Percentiles rank a stretch among this genome's conserved stretches.
phyloP scores from a whole-genome alignment of 495 filamentous ascomycete genomes.

The Xylaria castorea region DNA sequence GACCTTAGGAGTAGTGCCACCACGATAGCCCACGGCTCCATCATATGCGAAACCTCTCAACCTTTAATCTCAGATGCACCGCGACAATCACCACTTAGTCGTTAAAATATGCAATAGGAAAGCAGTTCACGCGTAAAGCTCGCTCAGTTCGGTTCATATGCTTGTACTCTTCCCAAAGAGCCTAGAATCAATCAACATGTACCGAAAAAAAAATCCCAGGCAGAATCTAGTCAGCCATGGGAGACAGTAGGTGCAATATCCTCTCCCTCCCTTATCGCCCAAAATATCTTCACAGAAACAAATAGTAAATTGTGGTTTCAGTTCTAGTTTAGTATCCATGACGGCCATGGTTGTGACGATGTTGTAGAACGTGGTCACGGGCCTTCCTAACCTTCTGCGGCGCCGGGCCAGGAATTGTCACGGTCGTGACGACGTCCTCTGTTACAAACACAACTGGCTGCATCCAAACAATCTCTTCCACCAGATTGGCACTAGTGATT shows the following conservation, averaged over 20 bases:
- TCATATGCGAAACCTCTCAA: constrained; percentile 35
- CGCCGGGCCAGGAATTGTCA: constrained; percentile 33
- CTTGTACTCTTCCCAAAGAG: constrained; percentile 34
- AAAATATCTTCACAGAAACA: constrained; percentile 42
- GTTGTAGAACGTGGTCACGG: constrained; percentile 32
- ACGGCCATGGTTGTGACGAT: constrained; percentile 35
- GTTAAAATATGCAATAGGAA: constrained; percentile 4
- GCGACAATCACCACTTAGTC: background rate
- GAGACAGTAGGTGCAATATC: constrained; percentile 36
- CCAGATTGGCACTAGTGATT: constrained; percentile 46
- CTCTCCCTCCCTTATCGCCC: constrained; percentile 27
- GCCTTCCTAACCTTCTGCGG: constrained; percentile 26
- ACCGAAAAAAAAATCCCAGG: constrained; percentile 34
- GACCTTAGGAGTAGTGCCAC: background rate
- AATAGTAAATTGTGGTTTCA: constrained; percentile 23
- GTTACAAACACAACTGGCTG: constrained; percentile 54
- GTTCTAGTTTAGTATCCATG: constrained; percentile 28
- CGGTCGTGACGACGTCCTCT: constrained; percentile 42
- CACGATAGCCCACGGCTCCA: constrained; percentile 6
- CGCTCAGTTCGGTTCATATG: constrained; percentile 35
- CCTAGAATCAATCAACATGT: constrained; percentile 33
- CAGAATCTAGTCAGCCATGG: constrained; percentile 36
- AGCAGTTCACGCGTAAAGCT: constrained; percentile 21
- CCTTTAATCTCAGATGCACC: background rate
- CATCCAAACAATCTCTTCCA: constrained; percentile 53